These are phyloP conservation scores for Ampelomyces quisqualis DNA, from an alignment of 2,329 filamentous ascomycete species.

Conservation along the genomic window DNA sequence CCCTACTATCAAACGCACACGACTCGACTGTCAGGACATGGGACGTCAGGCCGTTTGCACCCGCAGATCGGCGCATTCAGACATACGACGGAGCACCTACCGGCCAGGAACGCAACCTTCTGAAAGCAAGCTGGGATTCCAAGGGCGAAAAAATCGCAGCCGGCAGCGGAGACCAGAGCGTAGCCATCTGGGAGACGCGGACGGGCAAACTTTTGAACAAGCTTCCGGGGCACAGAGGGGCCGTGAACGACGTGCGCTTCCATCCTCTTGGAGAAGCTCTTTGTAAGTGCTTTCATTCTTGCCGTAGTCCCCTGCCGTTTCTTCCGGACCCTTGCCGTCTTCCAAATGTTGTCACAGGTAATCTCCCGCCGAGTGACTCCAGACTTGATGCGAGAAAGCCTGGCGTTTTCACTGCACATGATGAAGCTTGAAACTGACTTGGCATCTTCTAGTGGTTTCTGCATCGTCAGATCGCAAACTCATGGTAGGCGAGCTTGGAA, in stretches of 20 bases:
- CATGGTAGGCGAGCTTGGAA: conserved; percentile 77
- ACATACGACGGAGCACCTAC: conserved; percentile 90
- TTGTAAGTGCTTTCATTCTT: conserved; percentile 65
- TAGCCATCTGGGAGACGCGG: conserved; percentile 85
- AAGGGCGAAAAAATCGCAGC: conserved; percentile 84
- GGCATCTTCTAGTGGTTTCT: conserved; percentile 67
- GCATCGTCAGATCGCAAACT: conserved; percentile 87
- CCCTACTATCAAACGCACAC: conserved; percentile 86
- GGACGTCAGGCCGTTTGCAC: conserved; percentile 94
- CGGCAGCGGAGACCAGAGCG: conserved; percentile 86
- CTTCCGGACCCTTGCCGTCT: too few species aligned
- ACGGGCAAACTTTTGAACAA: conserved; percentile 93
- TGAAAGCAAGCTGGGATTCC: conserved; percentile 85
- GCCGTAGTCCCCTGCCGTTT: too few species aligned
- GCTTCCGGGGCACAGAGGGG: conserved; percentile 90
- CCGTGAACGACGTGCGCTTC: conserved; percentile 93
- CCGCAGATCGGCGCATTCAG: conserved; percentile 77
- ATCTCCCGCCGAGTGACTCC: too few species aligned
- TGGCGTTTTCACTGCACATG: too few species aligned
- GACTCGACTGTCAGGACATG: conserved; percentile 92
- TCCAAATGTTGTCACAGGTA: too few species aligned
- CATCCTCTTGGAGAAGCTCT: conserved; percentile 82
- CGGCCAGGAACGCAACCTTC: conserved; percentile 87
- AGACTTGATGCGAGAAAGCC: too few species aligned
- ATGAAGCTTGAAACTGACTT: conserved; percentile 29